Evolutionary conservation across 1,139 yeast genomes (phyloP), one percentile per base, ranked within the genome.

Genomic region (Candida pseudocylindracea): DNA sequence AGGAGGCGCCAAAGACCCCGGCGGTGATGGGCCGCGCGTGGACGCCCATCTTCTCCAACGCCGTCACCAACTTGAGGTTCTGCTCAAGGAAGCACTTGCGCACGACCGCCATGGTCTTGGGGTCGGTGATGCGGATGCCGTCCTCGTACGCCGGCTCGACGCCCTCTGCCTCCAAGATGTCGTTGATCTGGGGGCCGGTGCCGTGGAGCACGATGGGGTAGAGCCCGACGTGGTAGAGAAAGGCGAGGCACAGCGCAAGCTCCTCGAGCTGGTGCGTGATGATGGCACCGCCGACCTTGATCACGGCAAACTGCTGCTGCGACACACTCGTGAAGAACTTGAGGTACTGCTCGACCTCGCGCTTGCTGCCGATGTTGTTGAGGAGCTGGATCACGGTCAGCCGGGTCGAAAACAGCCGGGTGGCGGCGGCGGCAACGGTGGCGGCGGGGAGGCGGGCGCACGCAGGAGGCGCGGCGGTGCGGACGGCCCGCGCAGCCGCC

Each of bases 271-370:
- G 91, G 45, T 88, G 93, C 33, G 96, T 85, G 50, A 88, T 88
- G 46, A 91, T 85, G 30, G 98, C 99, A 42, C 99, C 99, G 30
- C 99, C 99, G 29, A 88, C 98, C 54, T 88, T 88, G 55, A 88
- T 88, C 33, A 88, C 95, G 10, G 99, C 99, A 48, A 88, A 88
- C 50, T 88, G 96, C 52, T 88, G 98, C 42, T 80, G 83, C 10
- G 81, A 72, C 25, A 88, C 96, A 27, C 95, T 81, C 1, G 98
- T 85, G 60, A 88, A 88, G 54, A 85, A 85, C 50, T 85, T 85
- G 48, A 88, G 67, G 53, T 88, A 88, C 54, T 88, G 98, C 52
- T 88, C 98, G 32, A 88, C 98, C 55, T 88, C 98, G 43, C 96
- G 68, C 52, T 88, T 88, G 33, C 95, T 83, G 13, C 96, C 96